phyloP scores from a whole-genome alignment of 106 monocot species.

The Phalaenopsis equestris region DNA sequence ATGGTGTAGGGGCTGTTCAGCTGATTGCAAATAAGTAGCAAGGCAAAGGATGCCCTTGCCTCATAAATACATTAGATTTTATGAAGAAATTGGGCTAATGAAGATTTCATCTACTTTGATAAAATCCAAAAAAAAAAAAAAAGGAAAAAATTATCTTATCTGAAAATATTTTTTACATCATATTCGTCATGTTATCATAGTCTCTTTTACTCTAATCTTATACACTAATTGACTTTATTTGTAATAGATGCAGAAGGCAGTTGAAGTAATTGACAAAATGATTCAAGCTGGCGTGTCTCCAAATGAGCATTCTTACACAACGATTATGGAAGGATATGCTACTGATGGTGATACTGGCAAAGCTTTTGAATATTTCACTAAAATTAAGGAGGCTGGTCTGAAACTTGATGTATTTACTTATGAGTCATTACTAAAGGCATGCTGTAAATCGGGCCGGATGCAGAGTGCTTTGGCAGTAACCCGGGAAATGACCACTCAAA shows the following conservation, averaged over 20 bases:
- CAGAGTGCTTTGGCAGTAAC: too few species aligned
- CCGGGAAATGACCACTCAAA: conserved; percentile 68
- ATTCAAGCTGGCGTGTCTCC: conserved; percentile 59
- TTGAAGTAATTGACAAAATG: conserved; percentile 74
- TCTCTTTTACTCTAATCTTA: background rate
- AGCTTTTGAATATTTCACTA: conserved; percentile 95
- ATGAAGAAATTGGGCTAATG: background rate
- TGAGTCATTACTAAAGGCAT: conserved; percentile 51
- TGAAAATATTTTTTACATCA: background rate
- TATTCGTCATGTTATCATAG: background rate
- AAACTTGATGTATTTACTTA: conserved; percentile 88
- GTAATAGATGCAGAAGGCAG: conserved; percentile 72
- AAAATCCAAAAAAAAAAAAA: background rate
- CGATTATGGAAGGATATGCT: conserved; percentile 92
- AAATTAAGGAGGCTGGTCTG: conserved; percentile 79
- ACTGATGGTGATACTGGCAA: conserved; percentile 80
- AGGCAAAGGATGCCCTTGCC: background rate
- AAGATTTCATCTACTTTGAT: background rate
- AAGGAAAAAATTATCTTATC: background rate
- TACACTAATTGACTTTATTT: background rate
- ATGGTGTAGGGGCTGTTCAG: background rate
- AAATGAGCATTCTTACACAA: conserved; percentile 83
- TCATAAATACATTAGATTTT: background rate
- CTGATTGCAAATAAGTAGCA: background rate
- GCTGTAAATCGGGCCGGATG: too few species aligned